Percentiles rank a stretch among this genome's conserved stretches.
phyloP scores from a whole-genome alignment of 1,284 basidiomycete species.

The Volvariella volvacea region DNA sequence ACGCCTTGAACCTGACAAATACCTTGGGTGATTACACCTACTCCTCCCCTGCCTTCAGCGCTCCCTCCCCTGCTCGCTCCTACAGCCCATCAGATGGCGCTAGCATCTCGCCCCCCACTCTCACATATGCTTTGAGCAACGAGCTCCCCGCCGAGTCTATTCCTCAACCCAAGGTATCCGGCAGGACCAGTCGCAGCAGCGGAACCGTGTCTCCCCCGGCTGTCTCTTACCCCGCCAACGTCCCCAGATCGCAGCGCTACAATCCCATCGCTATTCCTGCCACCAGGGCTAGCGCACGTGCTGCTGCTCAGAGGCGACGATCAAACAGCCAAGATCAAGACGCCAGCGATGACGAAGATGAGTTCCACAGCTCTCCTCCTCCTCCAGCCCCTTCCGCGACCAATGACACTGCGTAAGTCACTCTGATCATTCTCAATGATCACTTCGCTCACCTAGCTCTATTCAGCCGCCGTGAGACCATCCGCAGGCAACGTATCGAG shows the following conservation, averaged over 20 bases:
- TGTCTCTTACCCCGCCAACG: conserved; percentile 45
- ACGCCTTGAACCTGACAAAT: conserved; percentile 49
- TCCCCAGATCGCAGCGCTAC: conserved; percentile 67
- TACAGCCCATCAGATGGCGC: conserved; percentile 59
- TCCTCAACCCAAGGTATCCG: conserved; percentile 31
- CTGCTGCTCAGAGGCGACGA: conserved; percentile 37
- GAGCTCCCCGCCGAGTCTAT: conserved; percentile 66
- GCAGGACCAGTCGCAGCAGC: conserved; percentile 59
- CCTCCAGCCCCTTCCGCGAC: conserved; percentile 46
- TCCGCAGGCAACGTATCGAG: conserved; percentile 81
- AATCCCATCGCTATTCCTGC: conserved; percentile 60
- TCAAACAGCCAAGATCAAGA: conserved; percentile 48
- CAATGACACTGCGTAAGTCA: conserved; percentile 30
- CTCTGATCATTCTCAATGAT: conserved; percentile 26
- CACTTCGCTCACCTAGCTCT: background rate
- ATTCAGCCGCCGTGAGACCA: conserved; percentile 67
- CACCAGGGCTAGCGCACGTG: conserved; percentile 33
- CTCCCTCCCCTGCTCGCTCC: conserved; percentile 48
- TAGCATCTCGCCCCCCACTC: conserved; percentile 61
- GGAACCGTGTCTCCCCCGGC: conserved; percentile 52
- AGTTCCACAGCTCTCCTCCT: conserved; percentile 12
- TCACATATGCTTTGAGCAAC: conserved; percentile 59
- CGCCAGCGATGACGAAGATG: conserved; percentile 56
- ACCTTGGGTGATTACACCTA: conserved; percentile 63
- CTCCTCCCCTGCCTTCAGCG: conserved; percentile 40